Percentiles rank a stretch among this genome's conserved stretches.
These are phyloP conservation scores for Globisporangium carolinianum DNA, from an alignment of 352 stramenopile genomes.

Conservation along the genomic window DNA sequence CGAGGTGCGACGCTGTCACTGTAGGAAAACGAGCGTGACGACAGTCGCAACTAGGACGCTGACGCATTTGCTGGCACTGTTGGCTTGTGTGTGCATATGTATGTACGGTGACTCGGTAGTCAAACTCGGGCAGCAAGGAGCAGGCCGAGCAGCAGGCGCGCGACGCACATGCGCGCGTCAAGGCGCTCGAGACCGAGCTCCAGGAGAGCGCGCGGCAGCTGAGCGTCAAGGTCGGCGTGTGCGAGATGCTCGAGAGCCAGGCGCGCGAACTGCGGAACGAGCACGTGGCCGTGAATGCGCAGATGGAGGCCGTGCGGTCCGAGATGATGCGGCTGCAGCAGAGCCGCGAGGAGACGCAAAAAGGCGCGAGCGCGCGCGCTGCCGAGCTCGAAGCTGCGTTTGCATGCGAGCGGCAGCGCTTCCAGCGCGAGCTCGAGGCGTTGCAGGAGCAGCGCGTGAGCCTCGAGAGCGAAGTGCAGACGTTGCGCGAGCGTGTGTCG, in stretches of 20 bases:
- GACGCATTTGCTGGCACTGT: too few relatives aligned
- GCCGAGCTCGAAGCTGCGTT: slow-evolving; percentile 69
- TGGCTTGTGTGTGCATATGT: too few relatives aligned
- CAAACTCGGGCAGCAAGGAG: slow-evolving; percentile 54
- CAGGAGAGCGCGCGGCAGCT: slow-evolving; percentile 83
- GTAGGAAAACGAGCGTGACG: slow-evolving; percentile 25
- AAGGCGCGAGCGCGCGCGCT: slow-evolving; percentile 57
- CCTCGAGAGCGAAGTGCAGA: slow-evolving; percentile 51
- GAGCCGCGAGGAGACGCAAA: slow-evolving; percentile 73
- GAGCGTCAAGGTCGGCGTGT: slow-evolving; percentile 57
- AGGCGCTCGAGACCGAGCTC: slow-evolving; percentile 63
- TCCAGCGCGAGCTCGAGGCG: background rate
- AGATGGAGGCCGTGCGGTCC: slow-evolving; percentile 75
- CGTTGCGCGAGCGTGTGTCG: slow-evolving; percentile 17
- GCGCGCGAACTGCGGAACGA: slow-evolving; percentile 66
- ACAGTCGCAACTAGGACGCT: too few relatives aligned
- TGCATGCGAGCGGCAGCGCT: slow-evolving; percentile 3
- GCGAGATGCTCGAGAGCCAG: slow-evolving; percentile 68
- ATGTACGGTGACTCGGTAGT: slow-evolving; percentile 36
- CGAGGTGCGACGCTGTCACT: slow-evolving; percentile 20
- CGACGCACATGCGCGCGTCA: slow-evolving; percentile 65
- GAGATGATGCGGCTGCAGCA: slow-evolving; percentile 74
- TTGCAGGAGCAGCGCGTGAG: slow-evolving; percentile 24
- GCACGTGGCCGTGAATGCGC: slow-evolving; percentile 78
- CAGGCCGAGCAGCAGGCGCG: slow-evolving; percentile 58